Evolutionary conservation across 768 basidiomycete genomes (phyloP).

Genomic region (Suillus fuscotomentosus): DNA sequence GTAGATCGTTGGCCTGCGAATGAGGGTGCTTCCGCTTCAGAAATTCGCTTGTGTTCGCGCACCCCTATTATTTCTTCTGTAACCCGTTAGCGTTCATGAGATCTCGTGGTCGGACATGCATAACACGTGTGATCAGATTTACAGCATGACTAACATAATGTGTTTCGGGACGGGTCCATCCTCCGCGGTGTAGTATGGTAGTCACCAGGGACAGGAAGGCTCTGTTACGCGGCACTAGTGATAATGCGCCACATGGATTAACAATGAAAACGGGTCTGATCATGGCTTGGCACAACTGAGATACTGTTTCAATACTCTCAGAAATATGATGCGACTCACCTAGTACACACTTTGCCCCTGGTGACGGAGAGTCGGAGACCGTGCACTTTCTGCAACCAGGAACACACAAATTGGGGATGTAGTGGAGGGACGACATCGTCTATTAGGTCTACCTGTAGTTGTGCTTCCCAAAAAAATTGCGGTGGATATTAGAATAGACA

Average conservation of each 20-base stretch:
- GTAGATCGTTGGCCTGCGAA: not conserved
- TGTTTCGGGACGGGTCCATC: not conserved
- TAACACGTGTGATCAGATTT: not conserved
- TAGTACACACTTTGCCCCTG: not conserved
- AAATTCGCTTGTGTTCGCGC: not conserved
- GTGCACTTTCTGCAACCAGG: not conserved
- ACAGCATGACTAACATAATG: not conserved
- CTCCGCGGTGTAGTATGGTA: not conserved
- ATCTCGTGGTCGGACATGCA: not conserved
- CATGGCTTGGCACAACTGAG: not conserved
- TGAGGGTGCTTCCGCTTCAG: not conserved
- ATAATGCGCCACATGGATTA: not conserved
- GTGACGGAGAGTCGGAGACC: not conserved
- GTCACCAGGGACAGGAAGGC: conserved; percentile 1
- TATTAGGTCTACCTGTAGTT: not conserved
- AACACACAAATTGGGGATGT: not conserved
- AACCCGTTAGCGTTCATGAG: not conserved
- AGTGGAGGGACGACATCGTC: not conserved
- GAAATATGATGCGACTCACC: not conserved
- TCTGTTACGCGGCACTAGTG: not conserved
- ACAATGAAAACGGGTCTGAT: not conserved
- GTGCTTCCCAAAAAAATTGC: not conserved
- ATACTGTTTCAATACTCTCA: not conserved
- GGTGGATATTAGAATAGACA: not conserved
- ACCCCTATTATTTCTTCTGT: not conserved